Evolutionary conservation across 768 basidiomycete genomes (phyloP), one percentile per base, ranked within the genome.

Genomic region (Lentinula edodes): DNA sequence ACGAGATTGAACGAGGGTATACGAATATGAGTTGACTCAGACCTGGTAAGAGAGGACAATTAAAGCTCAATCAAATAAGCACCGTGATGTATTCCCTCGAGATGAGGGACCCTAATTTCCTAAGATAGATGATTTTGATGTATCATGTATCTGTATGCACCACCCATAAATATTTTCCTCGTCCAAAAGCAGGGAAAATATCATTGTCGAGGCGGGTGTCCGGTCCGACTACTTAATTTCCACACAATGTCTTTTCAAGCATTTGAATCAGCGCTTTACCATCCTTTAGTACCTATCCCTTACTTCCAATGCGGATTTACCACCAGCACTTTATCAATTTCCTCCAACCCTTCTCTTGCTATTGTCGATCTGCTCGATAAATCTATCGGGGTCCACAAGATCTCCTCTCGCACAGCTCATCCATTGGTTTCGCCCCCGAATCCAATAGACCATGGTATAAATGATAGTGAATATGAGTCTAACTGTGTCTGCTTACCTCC

Each of bases 311-410:
- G 66, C 38, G 81, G 80, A 3, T 83, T 83, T 62, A 79, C 79
- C 0, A 79, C 80, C 2, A 78, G 69, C 50, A 20, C 66, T 6
- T 59, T 68, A 7, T 57, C 74, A n/a, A 60, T 63, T 15, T 12
- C 52, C 4, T 34, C 52, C n/a, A 18, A 28, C 28, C 28, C 20
- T 5, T n/a, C 34, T 15, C 13, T n/a, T 5, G 16, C 32, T 52
- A 61, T 60, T n/a, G 70, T 79, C 4, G 57, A 68, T 2, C 75
- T 83, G 13, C 63, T 70, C 20, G 83, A 86, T 66, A 58, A 72
- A 3, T 62, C 70, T 0, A 75, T 87, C 0, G 82, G 82, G 1
- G 78, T 86, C 5, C 80, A 84, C 69, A 82, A 78, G 60, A 71
- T 78, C 23, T 72, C 75, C 1, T 73, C 75, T 0, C 68, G 69